A percentile compares a stretch with the other conserved stretches of the same genome.
phyloP scores from a whole-genome alignment of 352 stramenopile genomes.

The Hyphochytrium catenoides region DNA sequence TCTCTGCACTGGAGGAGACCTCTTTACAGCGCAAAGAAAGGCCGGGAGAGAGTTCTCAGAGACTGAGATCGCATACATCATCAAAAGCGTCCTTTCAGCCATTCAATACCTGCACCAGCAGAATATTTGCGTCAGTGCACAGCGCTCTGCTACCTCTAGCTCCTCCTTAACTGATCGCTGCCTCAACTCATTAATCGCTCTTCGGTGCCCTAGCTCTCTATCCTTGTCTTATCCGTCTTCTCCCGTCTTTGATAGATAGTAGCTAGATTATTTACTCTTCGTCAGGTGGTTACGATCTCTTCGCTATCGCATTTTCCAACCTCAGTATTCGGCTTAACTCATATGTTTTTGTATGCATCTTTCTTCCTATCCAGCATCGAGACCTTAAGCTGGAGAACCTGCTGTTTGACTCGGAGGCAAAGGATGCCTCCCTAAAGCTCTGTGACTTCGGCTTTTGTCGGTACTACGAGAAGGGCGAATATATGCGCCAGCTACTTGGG shows the following conservation, averaged over 20 bases:
- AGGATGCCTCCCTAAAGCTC: slow-evolving; percentile 34
- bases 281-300: too few relatives aligned
- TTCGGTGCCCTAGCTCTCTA: too few relatives aligned
- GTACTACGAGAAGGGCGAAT: slow-evolving; percentile 35
- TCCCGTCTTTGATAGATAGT: too few relatives aligned
- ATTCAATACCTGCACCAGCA: slow-evolving; percentile 48
- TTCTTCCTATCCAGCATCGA: slow-evolving; percentile 13
- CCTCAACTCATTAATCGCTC: too few relatives aligned
- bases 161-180: too few relatives aligned
- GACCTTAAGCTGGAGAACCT: slow-evolving; percentile 59
- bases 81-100: slow-evolving; percentile 25
- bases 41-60: slow-evolving; percentile 30
- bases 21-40: slow-evolving; percentile 46
- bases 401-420: slow-evolving; percentile 31
- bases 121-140: slow-evolving; percentile 14
- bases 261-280: too few relatives aligned
- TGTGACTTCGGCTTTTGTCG: slow-evolving; percentile 54
- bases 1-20: slow-evolving; percentile 45
- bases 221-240: too few relatives aligned
- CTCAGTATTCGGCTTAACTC: neutral
- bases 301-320: neutral
- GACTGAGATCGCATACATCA: slow-evolving; percentile 29
- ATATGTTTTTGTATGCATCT: neutral
- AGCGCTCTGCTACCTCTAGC: too few relatives aligned
- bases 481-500: slow-evolving; percentile 34